Base-by-base conservation (phyloP, 1,139 yeast species). In the Saccharomyces pastorianus region DNA sequence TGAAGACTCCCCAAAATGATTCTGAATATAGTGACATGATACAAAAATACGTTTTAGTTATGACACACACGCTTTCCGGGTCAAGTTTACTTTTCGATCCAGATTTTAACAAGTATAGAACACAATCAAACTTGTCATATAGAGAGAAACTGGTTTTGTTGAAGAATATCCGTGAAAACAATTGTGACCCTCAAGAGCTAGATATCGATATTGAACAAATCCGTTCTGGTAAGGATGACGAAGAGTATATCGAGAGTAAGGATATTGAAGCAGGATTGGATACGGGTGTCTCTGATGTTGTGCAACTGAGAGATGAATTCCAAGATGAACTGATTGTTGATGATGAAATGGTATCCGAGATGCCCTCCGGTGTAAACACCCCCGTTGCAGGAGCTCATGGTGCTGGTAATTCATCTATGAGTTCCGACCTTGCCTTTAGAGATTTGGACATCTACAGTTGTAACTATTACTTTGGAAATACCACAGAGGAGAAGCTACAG, bases 11-110 rank as follows among this genome's bases (percentile, higher is more conserved):
- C 53, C 51, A 51, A 14, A 46, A 53, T 3, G 64, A 61, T 9
- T 59, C 72, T 0, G 53, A 60, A 2, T 59, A 59, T 23, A 60
- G 70, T 3, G 88, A 84, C 61, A 80, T 76, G 20, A 67, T 87
- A 26, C 75, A 82, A 38, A 80, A 80, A 62, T 78, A 79, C 60
- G 72, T 86, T 59, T 70, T 83, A 49, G 80, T 79, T 55, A 67
- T 87, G 53, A 77, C 88, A 0, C 82, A 84, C 54, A 73, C 83
- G 0, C 65, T 86, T 2, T 83, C 95, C 52, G 96, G 97, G 26
- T 75, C 83, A n/a, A 79, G 96, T 25, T 76, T 80, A 53, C 71
- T 91, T 50, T 80, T 88, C 62, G 96, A 90, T 65, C 91, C 96
- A 0, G 75, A 74, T 46, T 78, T 68, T 51, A 67, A 67, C 46